Evolutionary conservation across 345 rosid species (phyloP).

Genomic region (Lepidium sativum): DNA sequence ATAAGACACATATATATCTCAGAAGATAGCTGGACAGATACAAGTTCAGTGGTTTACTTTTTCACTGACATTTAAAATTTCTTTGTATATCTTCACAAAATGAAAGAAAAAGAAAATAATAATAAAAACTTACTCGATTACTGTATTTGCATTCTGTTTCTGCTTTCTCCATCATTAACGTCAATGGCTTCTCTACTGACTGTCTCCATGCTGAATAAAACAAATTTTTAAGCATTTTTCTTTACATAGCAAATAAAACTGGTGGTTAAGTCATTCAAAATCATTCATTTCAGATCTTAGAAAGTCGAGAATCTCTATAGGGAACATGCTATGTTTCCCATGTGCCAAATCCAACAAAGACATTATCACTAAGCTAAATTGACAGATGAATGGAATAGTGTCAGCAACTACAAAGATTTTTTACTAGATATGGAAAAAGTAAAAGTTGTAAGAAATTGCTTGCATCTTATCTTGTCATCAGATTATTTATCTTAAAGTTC

Average conservation of each 20-base stretch:
- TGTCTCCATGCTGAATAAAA: conserved; percentile 38
- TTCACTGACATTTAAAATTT: conserved; percentile 6
- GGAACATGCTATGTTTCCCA: conserved; percentile 95
- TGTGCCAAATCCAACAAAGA: conserved; percentile 93
- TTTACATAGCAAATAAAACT: background rate
- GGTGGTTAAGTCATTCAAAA: background rate
- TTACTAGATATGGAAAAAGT: background rate
- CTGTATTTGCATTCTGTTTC: conserved; percentile 24
- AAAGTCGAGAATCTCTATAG: conserved; percentile 90
- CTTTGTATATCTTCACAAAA: background rate
- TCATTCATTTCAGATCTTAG: background rate
- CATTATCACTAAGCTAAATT: conserved; percentile 83
- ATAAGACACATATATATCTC: conserved; percentile 33
- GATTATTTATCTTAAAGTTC: background rate
- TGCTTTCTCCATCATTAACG: conserved; percentile 25
- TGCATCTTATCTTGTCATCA: background rate
- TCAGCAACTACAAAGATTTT: conserved; percentile 3
- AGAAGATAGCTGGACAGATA: conserved; percentile 15
- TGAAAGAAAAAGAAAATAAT: conserved; percentile 3
- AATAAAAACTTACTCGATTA: conserved; percentile 33
- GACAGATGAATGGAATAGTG: conserved; percentile 11
- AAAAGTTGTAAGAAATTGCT: background rate
- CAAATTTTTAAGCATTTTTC: conserved; percentile 14
- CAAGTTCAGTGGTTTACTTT: conserved; percentile 12
- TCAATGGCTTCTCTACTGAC: conserved; percentile 26